Evolutionary conservation across 2,329 filamentous ascomycete genomes (phyloP), one percentile per base, ranked within the genome.

Genomic region (Graphilbum ipis-grandicollis): DNA sequence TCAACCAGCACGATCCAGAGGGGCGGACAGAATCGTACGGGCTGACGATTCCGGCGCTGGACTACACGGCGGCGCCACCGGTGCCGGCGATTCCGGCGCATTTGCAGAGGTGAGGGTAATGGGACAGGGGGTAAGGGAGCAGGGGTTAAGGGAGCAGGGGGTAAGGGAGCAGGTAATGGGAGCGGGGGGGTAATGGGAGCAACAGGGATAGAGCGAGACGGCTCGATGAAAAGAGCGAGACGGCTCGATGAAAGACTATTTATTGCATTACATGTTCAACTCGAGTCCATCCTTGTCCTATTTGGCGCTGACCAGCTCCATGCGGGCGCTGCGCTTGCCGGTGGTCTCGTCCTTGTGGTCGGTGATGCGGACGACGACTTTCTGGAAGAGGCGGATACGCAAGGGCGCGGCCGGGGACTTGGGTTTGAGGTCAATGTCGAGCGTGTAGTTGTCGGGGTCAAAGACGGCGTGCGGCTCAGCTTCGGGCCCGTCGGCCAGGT

Each of bases 271-370:
- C 22, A n/a, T 25, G 10, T 4, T 17, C 12, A 2, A 19, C 5
- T 26, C 22, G 9, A n/a, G n/a, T n/a, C n/a, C n/a, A n/a, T 2
- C 22, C 30, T 28, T 22, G 2, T 21, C 26, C 19, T 22, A 4
- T 22, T 14, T 29, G 9, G 15, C 37, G 19, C 37, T 21, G 2
- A 79, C 59, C 50, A 81, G 53, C 57, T 77, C 75, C 65, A 90
- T 68, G 66, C 77, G 84, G 18, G 86, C 79, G 46, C 82, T 88
- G 45, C 90, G 74, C 75, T 96, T 98, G 39, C 90, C 90, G n/a
- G 88, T 94, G 41, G 74, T 74, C 60, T 92, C 83, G 56, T 98
- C 90, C 64, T 86, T 83, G 52, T 93, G 79, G 54, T 96, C 92
- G 49, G 75, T 82, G 45, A 98, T 85, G 52, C 77, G 74, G 13